Conservation (phyloP, 148 eudicot species). For the Cornus kousa region DNA sequence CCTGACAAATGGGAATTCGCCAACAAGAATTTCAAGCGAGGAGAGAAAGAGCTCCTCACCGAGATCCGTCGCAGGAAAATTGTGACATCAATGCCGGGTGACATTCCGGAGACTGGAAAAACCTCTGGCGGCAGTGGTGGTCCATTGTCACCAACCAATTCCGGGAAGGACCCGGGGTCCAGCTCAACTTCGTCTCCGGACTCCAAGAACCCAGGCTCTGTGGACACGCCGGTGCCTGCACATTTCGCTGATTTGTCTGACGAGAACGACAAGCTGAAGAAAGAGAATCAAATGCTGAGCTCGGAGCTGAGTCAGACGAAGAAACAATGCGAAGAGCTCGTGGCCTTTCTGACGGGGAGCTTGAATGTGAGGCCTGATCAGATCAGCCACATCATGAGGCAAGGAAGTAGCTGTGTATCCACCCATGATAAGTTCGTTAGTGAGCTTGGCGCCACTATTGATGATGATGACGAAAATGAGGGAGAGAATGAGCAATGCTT, state of each 20-base stretch:
- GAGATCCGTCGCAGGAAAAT: constrained; percentile 73
- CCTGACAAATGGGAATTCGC: constrained; percentile 97
- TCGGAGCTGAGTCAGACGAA: constrained; percentile 66
- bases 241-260: constrained; percentile 52
- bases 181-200: constrained; percentile 72
- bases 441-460: constrained; percentile 4
- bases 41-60: constrained; percentile 56
- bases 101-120: constrained; percentile 14
- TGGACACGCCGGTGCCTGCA: constrained; percentile 24
- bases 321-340: constrained; percentile 69
- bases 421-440: constrained; percentile 12
- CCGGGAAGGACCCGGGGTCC: constrained; percentile 69
- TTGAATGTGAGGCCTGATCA: constrained; percentile 56
- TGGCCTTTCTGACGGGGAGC: constrained; percentile 39
- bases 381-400: constrained; percentile 46
- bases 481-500: constrained; percentile 24
- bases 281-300: constrained; percentile 60
- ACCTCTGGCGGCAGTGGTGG: constrained; percentile 7
- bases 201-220: constrained; percentile 38
- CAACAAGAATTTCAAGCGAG: constrained; percentile 76
- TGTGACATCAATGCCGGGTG: background rate
- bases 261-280: constrained; percentile 68
- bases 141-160: constrained; percentile 28
- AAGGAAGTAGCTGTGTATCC: constrained; percentile 28
- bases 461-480: constrained; percentile 36